phyloP scores from a whole-genome alignment of 106 monocot genomes.

The Iris macrosiphon region DNA sequence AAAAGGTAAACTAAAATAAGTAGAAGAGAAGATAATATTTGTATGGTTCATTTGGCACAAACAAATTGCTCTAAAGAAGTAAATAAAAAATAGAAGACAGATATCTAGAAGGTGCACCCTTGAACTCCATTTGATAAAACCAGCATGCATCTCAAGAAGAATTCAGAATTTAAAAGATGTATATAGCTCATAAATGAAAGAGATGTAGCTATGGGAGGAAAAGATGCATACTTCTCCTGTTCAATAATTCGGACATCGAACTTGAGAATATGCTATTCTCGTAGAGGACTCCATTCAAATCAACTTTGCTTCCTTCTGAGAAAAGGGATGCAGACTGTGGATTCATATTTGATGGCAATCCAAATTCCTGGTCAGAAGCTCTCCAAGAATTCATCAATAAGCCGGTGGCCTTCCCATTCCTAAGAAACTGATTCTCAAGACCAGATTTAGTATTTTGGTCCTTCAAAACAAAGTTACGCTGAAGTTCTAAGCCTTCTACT shows the following conservation, averaged over 20 bases:
- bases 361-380: conserved; percentile 9
- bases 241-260: conserved; percentile 42
- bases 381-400: conserved; percentile 14
- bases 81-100: conserved; percentile 18
- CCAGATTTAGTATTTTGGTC: conserved; percentile 19
- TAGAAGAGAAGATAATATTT: conserved; percentile 15
- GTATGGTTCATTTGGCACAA: conserved; percentile 37
- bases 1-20: neutral
- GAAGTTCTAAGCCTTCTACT: conserved; percentile 9
- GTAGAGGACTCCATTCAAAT: conserved; percentile 14
- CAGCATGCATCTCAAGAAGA: too few species aligned
- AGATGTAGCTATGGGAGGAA: too few species aligned
- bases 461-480: conserved; percentile 11
- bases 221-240: conserved; percentile 45
- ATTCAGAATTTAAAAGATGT: too few species aligned
- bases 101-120: conserved; percentile 15
- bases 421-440: conserved; percentile 14
- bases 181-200: too few species aligned
- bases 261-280: conserved; percentile 47
- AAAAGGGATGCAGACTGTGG: conserved; percentile 8
- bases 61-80: conserved; percentile 35
- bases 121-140: conserved; percentile 1
- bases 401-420: conserved; percentile 7
- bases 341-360: conserved; percentile 9
- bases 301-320: conserved; percentile 8